These are phyloP conservation scores for Wickerhamiella sorbophila DNA, from an alignment of 805 yeast species.

Conservation along the genomic window DNA sequence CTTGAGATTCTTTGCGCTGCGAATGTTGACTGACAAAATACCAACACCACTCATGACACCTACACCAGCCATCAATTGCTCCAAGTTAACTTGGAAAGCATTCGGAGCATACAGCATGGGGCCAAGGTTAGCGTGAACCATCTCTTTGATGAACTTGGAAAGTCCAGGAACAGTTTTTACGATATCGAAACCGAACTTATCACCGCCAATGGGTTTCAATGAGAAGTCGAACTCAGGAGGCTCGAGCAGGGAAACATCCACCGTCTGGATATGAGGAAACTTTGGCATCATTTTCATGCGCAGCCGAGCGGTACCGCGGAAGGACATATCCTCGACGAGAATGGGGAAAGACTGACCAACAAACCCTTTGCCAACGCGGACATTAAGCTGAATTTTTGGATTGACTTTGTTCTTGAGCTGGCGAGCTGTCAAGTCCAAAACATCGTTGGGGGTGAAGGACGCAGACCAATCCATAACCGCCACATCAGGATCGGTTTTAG, in stretches of 20 bases:
- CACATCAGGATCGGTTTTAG: conserved; percentile 79
- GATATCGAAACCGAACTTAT: conserved; percentile 75
- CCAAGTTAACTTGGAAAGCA: conserved; percentile 83
- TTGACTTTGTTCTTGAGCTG: conserved; percentile 76
- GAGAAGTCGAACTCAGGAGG: conserved; percentile 83
- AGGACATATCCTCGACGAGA: conserved; percentile 63
- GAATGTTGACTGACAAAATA: conserved; percentile 55
- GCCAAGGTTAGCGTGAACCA: conserved; percentile 76
- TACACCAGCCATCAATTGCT: conserved; percentile 75
- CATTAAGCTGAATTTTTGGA: conserved; percentile 64
- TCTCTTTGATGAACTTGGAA: conserved; percentile 63
- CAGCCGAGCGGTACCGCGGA: conserved; percentile 59
- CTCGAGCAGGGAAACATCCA: conserved; percentile 70
- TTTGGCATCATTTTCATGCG: conserved; percentile 79
- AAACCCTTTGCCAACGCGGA: conserved; percentile 64
- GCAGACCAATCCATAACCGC: conserved; percentile 97
- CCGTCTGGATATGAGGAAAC: conserved; percentile 88
- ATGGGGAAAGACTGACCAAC: conserved; percentile 53
- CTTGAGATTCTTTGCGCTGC: conserved; percentile 51
- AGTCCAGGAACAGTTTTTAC: conserved; percentile 72
- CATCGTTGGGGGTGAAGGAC: conserved; percentile 83
- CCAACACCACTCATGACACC: conserved; percentile 75
- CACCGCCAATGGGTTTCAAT: conserved; percentile 65
- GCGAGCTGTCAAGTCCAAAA: conserved; percentile 70
- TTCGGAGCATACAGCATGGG: conserved; percentile 81